phyloP scores from a whole-genome alignment of 2,329 filamentous ascomycete species.

The Paecilomyces formosus region DNA sequence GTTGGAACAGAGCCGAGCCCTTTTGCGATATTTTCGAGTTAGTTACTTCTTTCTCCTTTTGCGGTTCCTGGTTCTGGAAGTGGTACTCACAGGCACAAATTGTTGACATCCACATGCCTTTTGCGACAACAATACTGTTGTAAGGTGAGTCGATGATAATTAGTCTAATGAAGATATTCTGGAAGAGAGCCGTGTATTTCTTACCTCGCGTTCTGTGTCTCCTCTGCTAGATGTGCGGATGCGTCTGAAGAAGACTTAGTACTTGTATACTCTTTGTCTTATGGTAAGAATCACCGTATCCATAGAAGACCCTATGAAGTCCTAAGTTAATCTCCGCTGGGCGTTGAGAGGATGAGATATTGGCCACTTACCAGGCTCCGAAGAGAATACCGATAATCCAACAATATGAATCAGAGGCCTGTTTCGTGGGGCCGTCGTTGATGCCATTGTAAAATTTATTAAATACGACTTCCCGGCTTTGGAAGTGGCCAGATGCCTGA shows the following conservation, averaged over 20 bases:
- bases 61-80: not conserved
- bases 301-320: not conserved
- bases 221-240: conserved; percentile 31
- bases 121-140: not conserved
- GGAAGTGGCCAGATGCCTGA: conserved; percentile 24
- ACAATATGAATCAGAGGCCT: conserved; percentile 30
- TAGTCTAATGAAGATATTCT: not conserved
- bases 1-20: conserved; percentile 33
- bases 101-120: not conserved
- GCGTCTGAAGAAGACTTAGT: conserved; percentile 14
- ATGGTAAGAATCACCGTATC: not conserved
- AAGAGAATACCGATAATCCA: conserved; percentile 31
- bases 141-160: not conserved
- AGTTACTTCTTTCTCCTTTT: not conserved
- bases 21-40: conserved; percentile 13
- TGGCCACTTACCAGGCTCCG: conserved; percentile 20
- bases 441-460: conserved; percentile 33
- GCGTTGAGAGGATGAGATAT: not conserved
- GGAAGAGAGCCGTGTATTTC: not conserved
- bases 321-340: no score
- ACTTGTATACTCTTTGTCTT: not conserved
- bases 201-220: conserved; percentile 28
- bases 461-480: conserved; percentile 25
- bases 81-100: not conserved
- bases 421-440: conserved; percentile 23